These are phyloP conservation scores for Mycena pura DNA, from an alignment of 768 basidiomycete genomes.

Conservation along the genomic window DNA sequence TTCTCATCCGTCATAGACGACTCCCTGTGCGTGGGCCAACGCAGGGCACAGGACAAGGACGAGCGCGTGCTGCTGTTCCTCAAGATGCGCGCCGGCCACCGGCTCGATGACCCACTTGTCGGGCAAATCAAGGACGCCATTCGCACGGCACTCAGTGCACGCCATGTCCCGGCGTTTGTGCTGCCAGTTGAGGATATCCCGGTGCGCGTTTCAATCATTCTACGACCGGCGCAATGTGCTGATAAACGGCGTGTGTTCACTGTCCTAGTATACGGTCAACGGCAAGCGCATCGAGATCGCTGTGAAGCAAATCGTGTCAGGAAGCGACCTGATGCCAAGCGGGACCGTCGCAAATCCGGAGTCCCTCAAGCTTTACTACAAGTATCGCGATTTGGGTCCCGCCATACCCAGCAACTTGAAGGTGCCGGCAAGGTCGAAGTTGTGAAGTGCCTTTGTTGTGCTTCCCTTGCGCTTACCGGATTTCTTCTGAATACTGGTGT, in stretches of 20 bases:
- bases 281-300: constrained; percentile 84
- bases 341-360: constrained; percentile 81
- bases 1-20: constrained; percentile 67
- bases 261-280: constrained; percentile 71
- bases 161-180: constrained; percentile 78
- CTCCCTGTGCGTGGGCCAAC: constrained; percentile 75
- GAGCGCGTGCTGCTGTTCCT: constrained; percentile 81
- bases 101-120: constrained; percentile 51
- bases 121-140: constrained; percentile 63
- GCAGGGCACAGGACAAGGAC: constrained; percentile 64
- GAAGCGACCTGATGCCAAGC: constrained; percentile 65
- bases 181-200: constrained; percentile 73
- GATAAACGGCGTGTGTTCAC: background rate
- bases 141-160: constrained; percentile 62
- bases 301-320: constrained; percentile 81
- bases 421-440: constrained; percentile 11
- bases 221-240: no score
- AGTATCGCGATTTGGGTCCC: constrained; percentile 59
- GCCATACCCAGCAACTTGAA: no score
- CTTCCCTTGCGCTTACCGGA: no score
- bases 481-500: no score
- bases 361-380: constrained; percentile 67
- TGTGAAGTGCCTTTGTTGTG: constrained; percentile 6
- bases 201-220: constrained; percentile 46
- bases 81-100: constrained; percentile 61